These are phyloP conservation scores for Fonsecaea pedrosoi DNA, from an alignment of 2,329 filamentous ascomycete species.

Conservation along the genomic window DNA sequence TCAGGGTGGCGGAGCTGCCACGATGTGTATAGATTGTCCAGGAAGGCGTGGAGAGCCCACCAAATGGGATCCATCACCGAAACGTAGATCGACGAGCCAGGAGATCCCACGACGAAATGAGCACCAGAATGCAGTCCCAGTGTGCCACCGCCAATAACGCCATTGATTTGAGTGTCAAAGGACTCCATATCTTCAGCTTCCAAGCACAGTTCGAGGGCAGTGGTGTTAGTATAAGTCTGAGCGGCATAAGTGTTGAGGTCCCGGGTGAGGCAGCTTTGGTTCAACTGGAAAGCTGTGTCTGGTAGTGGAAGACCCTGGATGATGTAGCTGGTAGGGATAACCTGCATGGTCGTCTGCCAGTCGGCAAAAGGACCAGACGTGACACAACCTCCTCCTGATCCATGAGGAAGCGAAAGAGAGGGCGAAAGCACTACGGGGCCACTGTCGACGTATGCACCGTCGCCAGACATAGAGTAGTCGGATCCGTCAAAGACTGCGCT, in stretches of 20 bases:
- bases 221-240: conserved; percentile 37
- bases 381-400: conserved; percentile 42
- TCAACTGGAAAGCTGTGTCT: conserved; percentile 35
- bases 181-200: conserved; percentile 28
- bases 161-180: conserved; percentile 37
- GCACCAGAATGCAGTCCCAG: conserved; percentile 40
- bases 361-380: conserved; percentile 40
- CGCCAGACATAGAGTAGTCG: conserved; percentile 47
- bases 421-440: conserved; percentile 32
- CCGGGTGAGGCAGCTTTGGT: conserved; percentile 39
- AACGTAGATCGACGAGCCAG: conserved; percentile 38
- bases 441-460: conserved; percentile 37
- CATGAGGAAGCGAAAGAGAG: conserved; percentile 37
- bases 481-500: conserved; percentile 49
- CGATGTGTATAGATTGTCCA: conserved; percentile 40
- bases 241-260: conserved; percentile 40
- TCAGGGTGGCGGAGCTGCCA: conserved; percentile 41
- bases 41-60: conserved; percentile 39
- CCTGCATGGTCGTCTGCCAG: conserved; percentile 36
- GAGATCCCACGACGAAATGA: conserved; percentile 40
- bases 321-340: conserved; percentile 33
- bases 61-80: conserved; percentile 40
- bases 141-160: conserved; percentile 33
- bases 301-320: conserved; percentile 37
- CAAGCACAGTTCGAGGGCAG: conserved; percentile 30